A percentile compares a stretch with the other conserved stretches of the same genome.
These are phyloP conservation scores for Magnolia kwangsiensis DNA, from an alignment of 164 flowering plant species.

Conservation along the genomic window DNA sequence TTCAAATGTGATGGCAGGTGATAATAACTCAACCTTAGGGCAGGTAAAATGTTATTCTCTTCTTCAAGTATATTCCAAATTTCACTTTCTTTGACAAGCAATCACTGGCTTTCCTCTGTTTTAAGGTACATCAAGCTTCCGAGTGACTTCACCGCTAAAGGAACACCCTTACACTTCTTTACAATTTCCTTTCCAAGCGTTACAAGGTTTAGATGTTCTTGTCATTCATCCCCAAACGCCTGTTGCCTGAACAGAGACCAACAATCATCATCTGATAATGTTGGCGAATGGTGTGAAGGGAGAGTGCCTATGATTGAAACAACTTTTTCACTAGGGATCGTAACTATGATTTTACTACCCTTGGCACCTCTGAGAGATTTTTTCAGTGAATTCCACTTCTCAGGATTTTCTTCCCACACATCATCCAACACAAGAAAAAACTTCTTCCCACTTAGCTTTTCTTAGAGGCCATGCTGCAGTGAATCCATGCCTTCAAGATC, in stretches of 20 bases:
- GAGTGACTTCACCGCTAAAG: slow-evolving; percentile 7
- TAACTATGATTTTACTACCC: slow-evolving; percentile 15
- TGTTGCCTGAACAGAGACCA: slow-evolving; percentile 2
- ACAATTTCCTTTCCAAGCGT: slow-evolving; percentile 8
- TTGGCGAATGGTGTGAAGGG: background rate
- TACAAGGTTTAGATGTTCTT: background rate
- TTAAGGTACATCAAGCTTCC: slow-evolving; percentile 11
- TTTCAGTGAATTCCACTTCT: background rate
- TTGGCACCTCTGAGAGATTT: background rate
- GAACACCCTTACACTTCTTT: slow-evolving; percentile 13
- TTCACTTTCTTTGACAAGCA: slow-evolving; percentile 6
- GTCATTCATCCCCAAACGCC: background rate
- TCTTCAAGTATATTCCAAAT: slow-evolving; percentile 5
- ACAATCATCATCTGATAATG: slow-evolving; percentile 11
- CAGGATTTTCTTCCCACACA: slow-evolving; percentile 8
- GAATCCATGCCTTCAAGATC: background rate
- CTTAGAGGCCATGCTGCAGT: background rate
- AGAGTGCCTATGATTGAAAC: slow-evolving; percentile 5
- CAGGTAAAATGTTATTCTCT: slow-evolving; percentile 6
- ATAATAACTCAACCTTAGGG: slow-evolving; percentile 15
- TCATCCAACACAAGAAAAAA: slow-evolving; percentile 13
- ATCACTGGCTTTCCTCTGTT: slow-evolving; percentile 7
- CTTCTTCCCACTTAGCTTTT: slow-evolving; percentile 4
- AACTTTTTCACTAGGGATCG: slow-evolving; percentile 8
- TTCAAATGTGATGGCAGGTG: slow-evolving; percentile 18